Conservation (phyloP, 495 filamentous ascomycete species). For the Parmelia sp. region DNA sequence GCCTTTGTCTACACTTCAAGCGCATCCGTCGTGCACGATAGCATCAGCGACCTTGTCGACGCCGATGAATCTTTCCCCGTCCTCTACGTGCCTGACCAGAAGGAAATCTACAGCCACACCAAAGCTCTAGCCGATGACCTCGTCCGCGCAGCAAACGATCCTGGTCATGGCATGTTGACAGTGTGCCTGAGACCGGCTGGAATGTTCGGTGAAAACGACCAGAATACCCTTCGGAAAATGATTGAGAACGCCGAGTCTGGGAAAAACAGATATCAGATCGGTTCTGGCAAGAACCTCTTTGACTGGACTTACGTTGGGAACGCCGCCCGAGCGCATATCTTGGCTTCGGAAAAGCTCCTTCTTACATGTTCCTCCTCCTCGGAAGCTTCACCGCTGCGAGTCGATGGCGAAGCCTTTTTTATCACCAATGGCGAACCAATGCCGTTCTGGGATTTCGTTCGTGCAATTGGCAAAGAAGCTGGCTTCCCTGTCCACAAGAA, state of each 20-base stretch:
- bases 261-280: slow-evolving; percentile 27
- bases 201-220: slow-evolving; percentile 30
- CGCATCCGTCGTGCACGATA: slow-evolving; percentile 33
- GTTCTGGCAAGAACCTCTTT: slow-evolving; percentile 24
- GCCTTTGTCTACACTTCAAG: slow-evolving; percentile 41
- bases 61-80: slow-evolving; percentile 30
- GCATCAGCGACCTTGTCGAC: slow-evolving; percentile 25
- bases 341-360: slow-evolving; percentile 60
- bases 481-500: slow-evolving; percentile 3
- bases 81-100: slow-evolving; percentile 24
- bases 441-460: slow-evolving; percentile 39
- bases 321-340: slow-evolving; percentile 65
- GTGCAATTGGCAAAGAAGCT: slow-evolving; percentile 27
- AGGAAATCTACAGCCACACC: slow-evolving; percentile 28
- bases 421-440: slow-evolving; percentile 41
- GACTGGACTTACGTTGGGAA: slow-evolving; percentile 34
- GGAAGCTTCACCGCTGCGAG: slow-evolving; percentile 30
- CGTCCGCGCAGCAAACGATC: slow-evolving; percentile 29
- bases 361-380: slow-evolving; percentile 33
- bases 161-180: slow-evolving; percentile 27
- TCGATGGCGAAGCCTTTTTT: slow-evolving; percentile 43
- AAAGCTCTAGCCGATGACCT: slow-evolving; percentile 31
- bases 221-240: slow-evolving; percentile 21
- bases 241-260: slow-evolving; percentile 20
- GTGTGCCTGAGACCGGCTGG: slow-evolving; percentile 24